A percentile compares a stretch with the other conserved stretches of the same genome.
phyloP scores from a whole-genome alignment of 495 filamentous ascomycete species.

The Xylaria curta region DNA sequence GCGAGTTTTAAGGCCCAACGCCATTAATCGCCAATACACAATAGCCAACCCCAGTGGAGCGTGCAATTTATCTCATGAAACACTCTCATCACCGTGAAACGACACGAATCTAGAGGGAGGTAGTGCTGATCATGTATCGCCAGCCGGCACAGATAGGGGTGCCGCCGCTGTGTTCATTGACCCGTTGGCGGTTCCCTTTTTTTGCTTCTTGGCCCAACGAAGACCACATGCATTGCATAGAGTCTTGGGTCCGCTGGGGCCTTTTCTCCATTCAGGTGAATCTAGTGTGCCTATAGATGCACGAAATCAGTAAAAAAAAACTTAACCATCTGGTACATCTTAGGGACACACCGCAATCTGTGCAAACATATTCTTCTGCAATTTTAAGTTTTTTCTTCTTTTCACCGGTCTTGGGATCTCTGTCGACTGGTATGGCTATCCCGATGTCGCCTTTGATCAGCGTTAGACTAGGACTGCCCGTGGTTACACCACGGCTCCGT shows the following conservation, averaged over 20 bases:
- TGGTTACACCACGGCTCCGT: constrained; percentile 85
- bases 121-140: constrained; percentile 15
- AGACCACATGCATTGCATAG: constrained; percentile 96
- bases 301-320: background rate
- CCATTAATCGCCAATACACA: constrained; percentile 13
- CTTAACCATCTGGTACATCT: constrained; percentile 4
- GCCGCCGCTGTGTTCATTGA: constrained; percentile 20
- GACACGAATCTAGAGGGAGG: background rate
- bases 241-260: constrained; percentile 91
- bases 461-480: constrained; percentile 77
- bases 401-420: constrained; percentile 70
- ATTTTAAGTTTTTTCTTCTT: constrained; percentile 90
- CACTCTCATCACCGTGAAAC: background rate
- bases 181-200: constrained; percentile 57
- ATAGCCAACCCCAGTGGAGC: background rate
- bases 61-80: constrained; percentile 6
- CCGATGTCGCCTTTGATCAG: constrained; percentile 87
- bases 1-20: constrained; percentile 8
- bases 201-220: constrained; percentile 82
- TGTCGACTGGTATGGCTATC: constrained; percentile 80
- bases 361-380: constrained; percentile 93
- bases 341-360: constrained; percentile 75
- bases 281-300: constrained; percentile 69
- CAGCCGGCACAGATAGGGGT: constrained; percentile 24
- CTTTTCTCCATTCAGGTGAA: constrained; percentile 96